Base-by-base conservation (phyloP, 192 early-diverging fungal genomes). In the Lobosporangium transversale region DNA sequence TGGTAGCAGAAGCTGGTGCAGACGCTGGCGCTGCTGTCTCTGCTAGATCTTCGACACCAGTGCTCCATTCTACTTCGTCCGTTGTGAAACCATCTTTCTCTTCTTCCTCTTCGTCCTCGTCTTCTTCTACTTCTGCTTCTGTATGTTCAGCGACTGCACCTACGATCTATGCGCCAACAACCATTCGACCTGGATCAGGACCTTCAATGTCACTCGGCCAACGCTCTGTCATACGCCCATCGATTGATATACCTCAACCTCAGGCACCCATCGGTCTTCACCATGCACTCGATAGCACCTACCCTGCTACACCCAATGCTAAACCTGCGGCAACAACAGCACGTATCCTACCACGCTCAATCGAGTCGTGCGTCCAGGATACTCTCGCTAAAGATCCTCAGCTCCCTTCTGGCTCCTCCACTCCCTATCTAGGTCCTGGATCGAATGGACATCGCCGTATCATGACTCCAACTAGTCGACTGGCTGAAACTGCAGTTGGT, bases 401-500 rank as follows among this genome's bases (percentile, higher is more conserved):
- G 11, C 51, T 48, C 2, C 9, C 18, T 2, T n/a, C 33, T n/a
- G 30, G n/a, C n/a, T 14, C 37, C 18, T 45, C 44, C 51, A 3
- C 14, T 31, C 24, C 55, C 1, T 64, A 43, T 24, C 26, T 52
- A 4, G 57, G 58, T 44, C 53, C 70, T 31, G 58, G 49, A 29
- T 57, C 48, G 21, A 35, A 35, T 53, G 63, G 63, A 8, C 70
- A 66, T 17, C 62, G 58, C 4, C 62, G 70, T 31, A 75, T 75
- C 58, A 75, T 75, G 70, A 75, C 70, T 0, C 70, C 70, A 4
- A 75, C 70, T 9, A 75, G 43, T 49, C 73, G 70, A 17, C 45
- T 91, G 21, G 87, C 88, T 57, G 87, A 91, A 66, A 89, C 89
- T 2, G 87, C 89, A 0, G 88, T 89, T 43, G 82, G 87, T 54